These are phyloP conservation scores for Malbranchea zuffiana DNA, from an alignment of 2,329 filamentous ascomycete species.

Conservation along the genomic window DNA sequence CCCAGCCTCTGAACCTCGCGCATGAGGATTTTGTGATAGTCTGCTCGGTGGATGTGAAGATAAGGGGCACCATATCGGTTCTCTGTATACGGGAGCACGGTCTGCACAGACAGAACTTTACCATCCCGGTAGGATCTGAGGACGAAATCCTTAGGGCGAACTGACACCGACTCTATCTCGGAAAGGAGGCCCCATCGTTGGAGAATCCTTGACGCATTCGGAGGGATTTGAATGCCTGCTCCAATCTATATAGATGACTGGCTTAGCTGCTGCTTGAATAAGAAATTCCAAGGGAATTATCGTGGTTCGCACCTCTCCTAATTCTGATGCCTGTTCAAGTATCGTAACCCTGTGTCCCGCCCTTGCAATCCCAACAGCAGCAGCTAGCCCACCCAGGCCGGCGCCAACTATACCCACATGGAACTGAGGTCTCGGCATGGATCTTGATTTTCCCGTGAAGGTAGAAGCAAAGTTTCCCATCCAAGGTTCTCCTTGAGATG, in stretches of 20 bases:
- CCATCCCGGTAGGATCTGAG: conserved; percentile 25
- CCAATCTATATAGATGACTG: too few relatives aligned
- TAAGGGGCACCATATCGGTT: conserved; percentile 31
- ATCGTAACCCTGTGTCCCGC: conserved; percentile 16
- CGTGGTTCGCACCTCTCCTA: conserved; percentile 29
- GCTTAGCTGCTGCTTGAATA: too few relatives aligned
- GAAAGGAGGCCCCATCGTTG: conserved; percentile 21
- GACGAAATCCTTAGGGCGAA: conserved; percentile 22
- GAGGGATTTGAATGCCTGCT: conserved; percentile 27
- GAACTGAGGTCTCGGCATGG: conserved; percentile 4
- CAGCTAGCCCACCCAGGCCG: conserved; percentile 18
- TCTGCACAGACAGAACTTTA: conserved; percentile 20
- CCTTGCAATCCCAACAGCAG: conserved; percentile 16
- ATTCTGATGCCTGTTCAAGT: conserved; percentile 30
- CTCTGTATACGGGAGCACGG: conserved; percentile 19
- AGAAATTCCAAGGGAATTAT: too few relatives aligned
- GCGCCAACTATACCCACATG: conserved; percentile 18
- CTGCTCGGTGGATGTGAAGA: conserved; percentile 42
- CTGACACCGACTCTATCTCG: conserved; percentile 20
- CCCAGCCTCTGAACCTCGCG: conserved; percentile 32
- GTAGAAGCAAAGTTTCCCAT: too few relatives aligned
- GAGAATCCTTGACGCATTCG: conserved; percentile 24
- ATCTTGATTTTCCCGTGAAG: too few relatives aligned
- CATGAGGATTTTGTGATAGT: conserved; percentile 37
- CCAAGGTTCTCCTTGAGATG: too few relatives aligned